Evolutionary conservation across 768 basidiomycete species (phyloP).

Genomic region (Lactifluus subvellereus): DNA sequence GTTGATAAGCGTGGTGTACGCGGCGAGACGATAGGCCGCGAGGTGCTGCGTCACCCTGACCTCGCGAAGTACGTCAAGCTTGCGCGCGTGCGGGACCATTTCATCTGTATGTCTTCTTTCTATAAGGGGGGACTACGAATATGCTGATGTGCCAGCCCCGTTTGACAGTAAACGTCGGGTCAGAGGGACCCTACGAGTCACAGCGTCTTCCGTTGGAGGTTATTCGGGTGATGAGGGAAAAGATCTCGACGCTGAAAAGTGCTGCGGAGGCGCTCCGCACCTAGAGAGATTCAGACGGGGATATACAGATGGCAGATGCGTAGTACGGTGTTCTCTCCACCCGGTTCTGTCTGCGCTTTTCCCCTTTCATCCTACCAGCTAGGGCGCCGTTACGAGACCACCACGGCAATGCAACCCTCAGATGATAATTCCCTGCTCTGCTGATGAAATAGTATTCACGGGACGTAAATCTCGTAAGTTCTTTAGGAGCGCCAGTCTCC

Average conservation of each 20-base stretch:
- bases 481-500: no score
- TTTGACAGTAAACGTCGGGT: slow-evolving; percentile 75
- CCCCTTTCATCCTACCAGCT: neutral
- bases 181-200: slow-evolving; percentile 83
- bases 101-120: slow-evolving; percentile 62
- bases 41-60: slow-evolving; percentile 88
- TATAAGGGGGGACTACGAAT: neutral
- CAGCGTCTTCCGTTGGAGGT: slow-evolving; percentile 78
- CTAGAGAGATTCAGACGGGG: slow-evolving; percentile 34
- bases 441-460: neutral
- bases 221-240: slow-evolving; percentile 73
- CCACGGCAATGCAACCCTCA: neutral
- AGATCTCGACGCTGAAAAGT: slow-evolving; percentile 54
- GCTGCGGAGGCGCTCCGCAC: slow-evolving; percentile 56
- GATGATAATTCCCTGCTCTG: neutral
- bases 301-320: slow-evolving; percentile 50
- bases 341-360: neutral
- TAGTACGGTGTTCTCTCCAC: slow-evolving; percentile 15
- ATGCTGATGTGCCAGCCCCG: slow-evolving; percentile 8
- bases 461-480: no score
- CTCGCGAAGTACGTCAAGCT: slow-evolving; percentile 81
- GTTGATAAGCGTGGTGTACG: slow-evolving; percentile 64
- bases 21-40: slow-evolving; percentile 84
- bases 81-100: slow-evolving; percentile 83
- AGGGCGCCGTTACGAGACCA: neutral